Evolutionary conservation across 306 rosid genomes (phyloP), one percentile per base, ranked within the genome.

Genomic region (Canavalia gladiata): DNA sequence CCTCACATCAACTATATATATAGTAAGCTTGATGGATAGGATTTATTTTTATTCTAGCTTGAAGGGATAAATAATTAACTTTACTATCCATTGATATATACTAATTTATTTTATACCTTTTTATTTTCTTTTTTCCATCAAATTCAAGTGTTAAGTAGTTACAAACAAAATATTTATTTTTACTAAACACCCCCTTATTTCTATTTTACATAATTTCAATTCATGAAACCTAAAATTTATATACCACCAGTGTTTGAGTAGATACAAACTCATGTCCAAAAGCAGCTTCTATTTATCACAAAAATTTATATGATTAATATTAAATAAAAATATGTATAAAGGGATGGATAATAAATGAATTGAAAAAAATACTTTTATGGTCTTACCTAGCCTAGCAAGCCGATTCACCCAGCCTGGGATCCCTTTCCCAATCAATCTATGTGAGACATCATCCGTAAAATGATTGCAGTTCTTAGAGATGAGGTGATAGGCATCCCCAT

Each of bases 331-430:
- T 7, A 13, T 12, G 6, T n/a, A 39, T n/a, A 47, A 56, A 13
- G 9, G 25, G n/a, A 64, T 80, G 39, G 34, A 77, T 60, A 60
- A 46, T n/a, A 46, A 68, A 42, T 8, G 12, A 34, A 62, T 43
- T 51, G 1, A 37, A 33, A 12, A 47, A 79, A 18, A 18, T 18
- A 18, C 25, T 18, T 18, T 18, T 4, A 39, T 1, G 31, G 49
- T 39, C 67, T 59, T 89, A 93, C 99, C 99, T 81, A 96, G 90
- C 10, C 83, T 94, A 60, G 99, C 99, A 83, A 96, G 99, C 74
- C 98, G 91, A 87, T 96, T 96, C 54, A 96, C 97, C 99, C 99
- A 96, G 29, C 98, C 94, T 3, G 99, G 99, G 78, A 92, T 84
- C 66, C 67, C 77, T 87, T 84, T 96, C 76, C 92, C 88, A 3